Evolutionary conservation across 192 early-diverging fungal species (phyloP).

Genomic region (Jimgerdemannia flammicorona): DNA sequence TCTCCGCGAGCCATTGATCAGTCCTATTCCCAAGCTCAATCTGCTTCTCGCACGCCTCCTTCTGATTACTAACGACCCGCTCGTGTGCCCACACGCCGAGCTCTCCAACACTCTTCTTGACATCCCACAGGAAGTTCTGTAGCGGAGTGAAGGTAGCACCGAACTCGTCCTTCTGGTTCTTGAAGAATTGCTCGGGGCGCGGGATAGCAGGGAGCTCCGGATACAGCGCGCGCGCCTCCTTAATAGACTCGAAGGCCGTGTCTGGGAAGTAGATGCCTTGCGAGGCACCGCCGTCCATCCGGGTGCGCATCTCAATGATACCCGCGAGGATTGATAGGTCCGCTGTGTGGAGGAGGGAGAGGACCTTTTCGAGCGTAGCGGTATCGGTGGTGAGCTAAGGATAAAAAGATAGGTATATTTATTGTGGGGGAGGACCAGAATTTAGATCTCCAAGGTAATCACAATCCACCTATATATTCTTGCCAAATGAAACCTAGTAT

Average conservation of each 20-base stretch:
- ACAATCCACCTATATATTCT: no score
- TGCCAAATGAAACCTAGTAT: no score
- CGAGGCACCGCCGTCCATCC: conserved; percentile 3
- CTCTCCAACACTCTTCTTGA: conserved; percentile 14
- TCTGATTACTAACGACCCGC: conserved; percentile 4
- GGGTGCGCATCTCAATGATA: conserved; percentile 23
- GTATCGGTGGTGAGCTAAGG: conserved; percentile 7
- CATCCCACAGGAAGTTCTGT: conserved; percentile 32
- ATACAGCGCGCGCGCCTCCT: conserved; percentile 25
- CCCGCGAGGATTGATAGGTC: conserved; percentile 24
- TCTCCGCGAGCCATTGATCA: neutral
- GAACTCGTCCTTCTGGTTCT: conserved; percentile 18
- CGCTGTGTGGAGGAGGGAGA: conserved; percentile 11
- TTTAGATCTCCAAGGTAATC: no score
- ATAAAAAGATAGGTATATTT: neutral
- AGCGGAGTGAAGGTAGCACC: conserved; percentile 30
- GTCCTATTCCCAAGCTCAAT: neutral
- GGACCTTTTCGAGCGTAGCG: conserved; percentile 8
- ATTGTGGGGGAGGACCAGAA: neutral
- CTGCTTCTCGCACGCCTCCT: neutral
- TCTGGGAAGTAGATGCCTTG: conserved; percentile 30
- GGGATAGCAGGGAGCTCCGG: conserved; percentile 18
- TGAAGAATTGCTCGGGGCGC: conserved; percentile 9
- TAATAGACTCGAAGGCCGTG: conserved; percentile 21
- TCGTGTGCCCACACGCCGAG: conserved; percentile 24